phyloP scores from a whole-genome alignment of 208 protist species.

The Acanthamoeba rhysodes region DNA sequence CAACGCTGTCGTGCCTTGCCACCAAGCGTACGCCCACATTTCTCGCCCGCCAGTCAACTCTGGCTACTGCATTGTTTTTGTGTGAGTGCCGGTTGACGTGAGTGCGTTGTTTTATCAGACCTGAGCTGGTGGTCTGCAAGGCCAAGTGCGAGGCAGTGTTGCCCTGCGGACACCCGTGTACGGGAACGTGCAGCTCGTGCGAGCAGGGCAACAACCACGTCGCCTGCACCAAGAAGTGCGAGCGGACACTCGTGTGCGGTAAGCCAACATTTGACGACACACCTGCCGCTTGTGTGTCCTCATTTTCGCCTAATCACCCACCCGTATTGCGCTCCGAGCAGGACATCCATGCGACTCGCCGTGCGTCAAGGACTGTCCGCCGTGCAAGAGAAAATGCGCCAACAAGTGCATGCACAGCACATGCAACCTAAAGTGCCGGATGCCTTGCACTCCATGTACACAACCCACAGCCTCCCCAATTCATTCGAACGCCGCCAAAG shows the following conservation, averaged over 20 bases:
- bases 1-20: not conserved
- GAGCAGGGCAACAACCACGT: not conserved
- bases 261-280: not conserved
- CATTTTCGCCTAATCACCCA: not conserved
- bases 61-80: not conserved
- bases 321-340: not conserved
- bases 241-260: slow-evolving; percentile 70
- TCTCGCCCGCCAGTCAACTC: not conserved
- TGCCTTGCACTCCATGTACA: slow-evolving; percentile 41
- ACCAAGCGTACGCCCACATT: not conserved
- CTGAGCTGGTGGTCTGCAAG: slow-evolving; percentile 30
- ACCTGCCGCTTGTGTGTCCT: not conserved
- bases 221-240: slow-evolving; percentile 61
- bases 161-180: slow-evolving; percentile 77
- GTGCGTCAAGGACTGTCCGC: slow-evolving; percentile 34
- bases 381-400: slow-evolving; percentile 71
- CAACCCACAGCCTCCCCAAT: too few species aligned
- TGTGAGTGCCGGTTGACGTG: not conserved
- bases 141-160: slow-evolving; percentile 73
- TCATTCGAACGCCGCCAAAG: too few species aligned
- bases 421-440: slow-evolving; percentile 55
- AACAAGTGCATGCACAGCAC: not conserved
- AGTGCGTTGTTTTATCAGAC: not conserved
- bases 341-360: slow-evolving; percentile 6
- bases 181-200: slow-evolving; percentile 22